Conservation (phyloP, 192 early-diverging fungal genomes). For the Phlyctochytrium bullatum region DNA sequence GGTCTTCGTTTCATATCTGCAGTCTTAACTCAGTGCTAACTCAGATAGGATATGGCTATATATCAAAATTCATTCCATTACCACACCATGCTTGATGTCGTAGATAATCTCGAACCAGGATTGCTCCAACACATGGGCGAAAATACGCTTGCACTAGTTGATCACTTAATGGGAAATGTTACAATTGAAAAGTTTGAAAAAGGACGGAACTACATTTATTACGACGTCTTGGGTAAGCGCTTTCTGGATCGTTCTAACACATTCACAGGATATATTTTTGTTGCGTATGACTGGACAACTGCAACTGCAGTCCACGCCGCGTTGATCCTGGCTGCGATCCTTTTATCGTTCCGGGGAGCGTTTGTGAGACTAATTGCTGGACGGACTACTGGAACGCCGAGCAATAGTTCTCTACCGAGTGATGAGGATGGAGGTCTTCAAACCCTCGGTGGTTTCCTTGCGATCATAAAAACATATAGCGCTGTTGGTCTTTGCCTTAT, state of each 20-base stretch:
- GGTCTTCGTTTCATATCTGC: background rate
- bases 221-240: constrained; percentile 57
- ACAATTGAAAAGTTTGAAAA: constrained; percentile 44
- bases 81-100: constrained; percentile 68
- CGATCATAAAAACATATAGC: constrained; percentile 11
- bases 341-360: constrained; percentile 19
- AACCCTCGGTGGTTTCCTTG: background rate
- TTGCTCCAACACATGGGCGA: constrained; percentile 71
- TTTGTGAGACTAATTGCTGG: constrained; percentile 2
- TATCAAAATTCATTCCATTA: constrained; percentile 67
- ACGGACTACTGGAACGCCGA: background rate
- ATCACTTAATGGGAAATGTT: constrained; percentile 49
- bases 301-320: constrained; percentile 49
- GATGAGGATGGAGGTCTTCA: background rate
- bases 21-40: background rate
- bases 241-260: background rate
- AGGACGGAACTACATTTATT: constrained; percentile 54
- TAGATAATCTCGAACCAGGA: constrained; percentile 53
- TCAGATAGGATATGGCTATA: constrained; percentile 65
- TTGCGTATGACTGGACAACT: constrained; percentile 55
- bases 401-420: background rate
- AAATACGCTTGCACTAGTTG: constrained; percentile 56
- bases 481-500: constrained; percentile 22
- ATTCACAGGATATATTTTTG: constrained; percentile 45
- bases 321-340: constrained; percentile 29